Evolutionary conservation across 2,329 filamentous ascomycete species (phyloP).

Genomic region (Escovopsis weberi): DNA sequence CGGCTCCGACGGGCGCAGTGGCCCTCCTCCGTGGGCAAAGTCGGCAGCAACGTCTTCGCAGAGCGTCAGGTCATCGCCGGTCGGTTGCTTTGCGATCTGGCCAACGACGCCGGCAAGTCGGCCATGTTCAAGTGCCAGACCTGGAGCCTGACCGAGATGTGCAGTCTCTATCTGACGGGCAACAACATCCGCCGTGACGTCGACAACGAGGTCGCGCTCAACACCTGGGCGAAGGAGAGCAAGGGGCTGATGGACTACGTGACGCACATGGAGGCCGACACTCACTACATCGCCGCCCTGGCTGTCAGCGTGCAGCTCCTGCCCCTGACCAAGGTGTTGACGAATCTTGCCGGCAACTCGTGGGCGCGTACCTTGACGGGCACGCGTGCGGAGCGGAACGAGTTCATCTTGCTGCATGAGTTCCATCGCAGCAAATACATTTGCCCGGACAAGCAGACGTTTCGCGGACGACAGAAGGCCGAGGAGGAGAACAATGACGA

Average conservation of each 20-base stretch:
- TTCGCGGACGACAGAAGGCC: slow-evolving; percentile 56
- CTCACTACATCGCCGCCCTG: slow-evolving; percentile 86
- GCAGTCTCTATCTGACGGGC: slow-evolving; percentile 68
- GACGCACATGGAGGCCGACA: slow-evolving; percentile 87
- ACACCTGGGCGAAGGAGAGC: slow-evolving; percentile 64
- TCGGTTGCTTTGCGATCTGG: slow-evolving; percentile 80
- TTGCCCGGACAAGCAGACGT: slow-evolving; percentile 84
- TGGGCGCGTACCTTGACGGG: slow-evolving; percentile 94
- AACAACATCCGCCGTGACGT: slow-evolving; percentile 65
- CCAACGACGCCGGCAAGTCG: slow-evolving; percentile 93
- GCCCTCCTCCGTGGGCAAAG: slow-evolving; percentile 75
- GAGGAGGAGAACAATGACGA: slow-evolving; percentile 59
- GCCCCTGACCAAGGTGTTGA: slow-evolving; percentile 85
- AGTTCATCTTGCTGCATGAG: slow-evolving; percentile 96
- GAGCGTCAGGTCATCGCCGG: slow-evolving; percentile 84
- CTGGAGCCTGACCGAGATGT: slow-evolving; percentile 98
- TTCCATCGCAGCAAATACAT: slow-evolving; percentile 97
- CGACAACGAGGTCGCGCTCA: slow-evolving; percentile 76
- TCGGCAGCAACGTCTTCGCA: slow-evolving; percentile 80
- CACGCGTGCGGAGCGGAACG: slow-evolving; percentile 92
- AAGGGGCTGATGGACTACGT: slow-evolving; percentile 87
- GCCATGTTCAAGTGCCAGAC: slow-evolving; percentile 95
- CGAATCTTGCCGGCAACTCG: slow-evolving; percentile 92
- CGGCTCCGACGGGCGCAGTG: slow-evolving; percentile 70
- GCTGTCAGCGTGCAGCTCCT: slow-evolving; percentile 83